Percentiles rank a stretch among this genome's conserved stretches.
Evolutionary conservation across 352 stramenopile genomes (phyloP).

Genomic region (Pythium phragmitis): DNA sequence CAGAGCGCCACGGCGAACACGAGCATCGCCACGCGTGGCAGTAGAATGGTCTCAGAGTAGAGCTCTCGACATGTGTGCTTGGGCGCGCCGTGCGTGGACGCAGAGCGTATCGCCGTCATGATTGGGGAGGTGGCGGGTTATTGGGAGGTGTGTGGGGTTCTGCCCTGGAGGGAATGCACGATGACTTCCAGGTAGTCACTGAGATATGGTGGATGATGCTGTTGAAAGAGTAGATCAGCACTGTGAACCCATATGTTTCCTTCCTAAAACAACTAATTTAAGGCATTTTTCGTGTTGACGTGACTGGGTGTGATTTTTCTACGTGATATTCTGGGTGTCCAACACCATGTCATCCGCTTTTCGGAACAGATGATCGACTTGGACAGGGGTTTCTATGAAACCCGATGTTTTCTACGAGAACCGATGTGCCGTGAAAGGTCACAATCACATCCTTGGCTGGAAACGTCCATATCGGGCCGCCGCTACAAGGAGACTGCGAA

Average conservation of each 20-base stretch:
- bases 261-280: neutral
- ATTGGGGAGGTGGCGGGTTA: too few relatives aligned
- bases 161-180: too few relatives aligned
- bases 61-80: conserved; percentile 25
- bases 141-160: too few relatives aligned
- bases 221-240: neutral
- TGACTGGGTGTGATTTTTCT: too few relatives aligned
- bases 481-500: neutral
- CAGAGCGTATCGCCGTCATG: too few relatives aligned
- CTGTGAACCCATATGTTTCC: too few relatives aligned
- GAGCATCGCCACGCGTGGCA: conserved; percentile 41
- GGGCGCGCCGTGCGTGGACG: neutral
- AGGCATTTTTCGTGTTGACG: neutral
- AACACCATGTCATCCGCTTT: neutral
- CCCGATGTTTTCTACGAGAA: neutral
- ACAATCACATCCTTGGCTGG: neutral
- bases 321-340: neutral
- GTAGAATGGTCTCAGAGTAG: conserved; percentile 42
- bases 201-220: neutral
- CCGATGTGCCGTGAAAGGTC: conserved; percentile 1
- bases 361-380: neutral
- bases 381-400: neutral
- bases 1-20: conserved; percentile 27
- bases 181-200: neutral
- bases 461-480: neutral